These are phyloP conservation scores for Phytophthora sansomeana DNA, from an alignment of 352 stramenopile species.

Conservation along the genomic window DNA sequence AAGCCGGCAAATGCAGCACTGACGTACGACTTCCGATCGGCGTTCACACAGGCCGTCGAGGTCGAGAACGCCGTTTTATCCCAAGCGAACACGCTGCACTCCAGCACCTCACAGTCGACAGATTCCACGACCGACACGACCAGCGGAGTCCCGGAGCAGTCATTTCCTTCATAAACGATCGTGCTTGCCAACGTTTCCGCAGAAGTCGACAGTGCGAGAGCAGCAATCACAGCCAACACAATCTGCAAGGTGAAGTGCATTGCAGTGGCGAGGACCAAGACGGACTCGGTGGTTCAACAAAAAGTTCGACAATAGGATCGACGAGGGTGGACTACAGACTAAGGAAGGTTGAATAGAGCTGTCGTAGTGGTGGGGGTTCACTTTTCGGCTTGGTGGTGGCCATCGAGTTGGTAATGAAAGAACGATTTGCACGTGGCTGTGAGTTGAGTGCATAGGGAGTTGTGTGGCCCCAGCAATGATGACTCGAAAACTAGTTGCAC, in stretches of 20 bases:
- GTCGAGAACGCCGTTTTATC: slow-evolving; percentile 18
- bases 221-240: slow-evolving; percentile 22
- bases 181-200: slow-evolving; percentile 11
- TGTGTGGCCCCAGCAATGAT: not conserved
- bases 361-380: not conserved
- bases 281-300: slow-evolving; percentile 18
- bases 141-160: slow-evolving; percentile 31
- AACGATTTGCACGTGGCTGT: not conserved
- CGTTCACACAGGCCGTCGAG: slow-evolving; percentile 14
- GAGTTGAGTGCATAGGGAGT: not conserved
- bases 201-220: slow-evolving; percentile 2
- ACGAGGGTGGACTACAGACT: slow-evolving; percentile 1
- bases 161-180: slow-evolving; percentile 18
- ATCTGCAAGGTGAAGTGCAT: slow-evolving; percentile 16
- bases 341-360: not conserved
- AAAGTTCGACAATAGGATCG: slow-evolving; percentile 30
- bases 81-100: slow-evolving; percentile 19
- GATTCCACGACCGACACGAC: slow-evolving; percentile 22
- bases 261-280: not conserved
- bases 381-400: not conserved
- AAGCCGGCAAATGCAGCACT: slow-evolving; percentile 10
- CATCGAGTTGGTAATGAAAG: slow-evolving; percentile 1
- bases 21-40: slow-evolving; percentile 20
- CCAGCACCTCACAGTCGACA: slow-evolving; percentile 13
- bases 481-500: not conserved